Conservation (phyloP, 1,284 basidiomycete genomes). For the Takashimella koratensis region DNA sequence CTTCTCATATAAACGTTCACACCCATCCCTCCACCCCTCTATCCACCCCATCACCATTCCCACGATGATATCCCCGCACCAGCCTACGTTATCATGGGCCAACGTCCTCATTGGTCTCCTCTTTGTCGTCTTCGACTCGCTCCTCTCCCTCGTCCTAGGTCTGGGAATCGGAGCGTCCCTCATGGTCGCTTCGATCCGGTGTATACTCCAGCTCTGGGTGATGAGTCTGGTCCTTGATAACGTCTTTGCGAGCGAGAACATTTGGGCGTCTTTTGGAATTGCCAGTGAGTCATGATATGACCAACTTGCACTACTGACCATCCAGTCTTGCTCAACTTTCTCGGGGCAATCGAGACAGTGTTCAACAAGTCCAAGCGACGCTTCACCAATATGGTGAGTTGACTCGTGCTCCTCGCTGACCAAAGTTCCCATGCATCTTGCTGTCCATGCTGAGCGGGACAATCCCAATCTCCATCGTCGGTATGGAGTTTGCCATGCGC, state of each 20-base stretch:
- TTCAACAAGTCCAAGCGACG: slow-evolving; percentile 71
- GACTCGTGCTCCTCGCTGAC: too few relatives aligned
- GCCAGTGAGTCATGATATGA: too few relatives aligned
- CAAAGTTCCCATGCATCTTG: slow-evolving; percentile 66
- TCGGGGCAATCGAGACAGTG: slow-evolving; percentile 59
- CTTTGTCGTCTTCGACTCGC: slow-evolving; percentile 58
- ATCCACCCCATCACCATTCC: too few relatives aligned
- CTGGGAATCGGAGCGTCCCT: slow-evolving; percentile 68
- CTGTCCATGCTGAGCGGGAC: slow-evolving; percentile 68
- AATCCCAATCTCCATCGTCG: slow-evolving; percentile 73
- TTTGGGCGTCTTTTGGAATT: slow-evolving; percentile 69
- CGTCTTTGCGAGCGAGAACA: slow-evolving; percentile 69
- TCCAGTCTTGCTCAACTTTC: slow-evolving; percentile 66
- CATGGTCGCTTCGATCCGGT: slow-evolving; percentile 65
- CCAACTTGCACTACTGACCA: too few relatives aligned
- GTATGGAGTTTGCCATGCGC: slow-evolving; percentile 70
- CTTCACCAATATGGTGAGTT: slow-evolving; percentile 67
- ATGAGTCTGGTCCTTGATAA: slow-evolving; percentile 66
- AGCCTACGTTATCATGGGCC: slow-evolving; percentile 56
- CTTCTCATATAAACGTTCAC: too few relatives aligned
- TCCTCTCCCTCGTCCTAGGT: slow-evolving; percentile 61
- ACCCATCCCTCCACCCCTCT: too few relatives aligned
- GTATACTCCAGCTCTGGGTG: slow-evolving; percentile 68
- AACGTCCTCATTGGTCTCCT: slow-evolving; percentile 70
- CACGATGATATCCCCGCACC: slow-evolving; percentile 3